Conservation (phyloP, 768 basidiomycete genomes). For the Pleurotus eryngii region DNA sequence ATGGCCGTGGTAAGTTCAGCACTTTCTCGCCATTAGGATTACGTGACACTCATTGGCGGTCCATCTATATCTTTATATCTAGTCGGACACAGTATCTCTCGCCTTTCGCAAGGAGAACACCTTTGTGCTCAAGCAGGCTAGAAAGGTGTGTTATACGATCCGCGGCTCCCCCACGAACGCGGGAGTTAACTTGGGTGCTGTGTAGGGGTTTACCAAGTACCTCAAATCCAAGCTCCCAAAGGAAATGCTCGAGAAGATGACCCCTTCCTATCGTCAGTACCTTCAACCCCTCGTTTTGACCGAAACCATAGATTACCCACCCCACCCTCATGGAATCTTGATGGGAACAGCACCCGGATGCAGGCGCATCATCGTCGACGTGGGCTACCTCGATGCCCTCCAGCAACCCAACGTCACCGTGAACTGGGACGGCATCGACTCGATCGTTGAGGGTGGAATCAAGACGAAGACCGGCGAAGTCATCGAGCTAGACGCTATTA, state of each 20-base stretch:
- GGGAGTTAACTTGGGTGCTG: too few relatives aligned
- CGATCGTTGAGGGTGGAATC: constrained; percentile 46
- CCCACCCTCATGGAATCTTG: too few relatives aligned
- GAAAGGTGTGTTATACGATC: constrained; percentile 20
- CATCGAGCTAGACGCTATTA: constrained; percentile 53
- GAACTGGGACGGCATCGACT: constrained; percentile 47
- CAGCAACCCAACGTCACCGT: constrained; percentile 51
- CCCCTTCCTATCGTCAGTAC: constrained; percentile 49
- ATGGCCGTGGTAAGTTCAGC: constrained; percentile 40
- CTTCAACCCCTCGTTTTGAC: not conserved
- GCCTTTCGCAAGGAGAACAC: constrained; percentile 39
- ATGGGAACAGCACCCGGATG: constrained; percentile 59
- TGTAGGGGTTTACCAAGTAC: constrained; percentile 40
- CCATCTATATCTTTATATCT: not conserved
- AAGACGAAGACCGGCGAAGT: constrained; percentile 44
- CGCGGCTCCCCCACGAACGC: not conserved
- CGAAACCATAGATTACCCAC: too few relatives aligned
- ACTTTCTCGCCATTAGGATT: not conserved
- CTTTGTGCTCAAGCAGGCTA: constrained; percentile 23
- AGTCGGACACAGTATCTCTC: constrained; percentile 10
- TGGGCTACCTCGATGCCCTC: constrained; percentile 50
- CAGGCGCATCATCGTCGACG: constrained; percentile 61
- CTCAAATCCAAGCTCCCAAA: constrained; percentile 47
- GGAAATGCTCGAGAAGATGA: constrained; percentile 41
- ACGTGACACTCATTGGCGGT: not conserved